Base-by-base conservation (phyloP, 2,329 filamentous ascomycete species). In the Teratosphaeria destructans region DNA sequence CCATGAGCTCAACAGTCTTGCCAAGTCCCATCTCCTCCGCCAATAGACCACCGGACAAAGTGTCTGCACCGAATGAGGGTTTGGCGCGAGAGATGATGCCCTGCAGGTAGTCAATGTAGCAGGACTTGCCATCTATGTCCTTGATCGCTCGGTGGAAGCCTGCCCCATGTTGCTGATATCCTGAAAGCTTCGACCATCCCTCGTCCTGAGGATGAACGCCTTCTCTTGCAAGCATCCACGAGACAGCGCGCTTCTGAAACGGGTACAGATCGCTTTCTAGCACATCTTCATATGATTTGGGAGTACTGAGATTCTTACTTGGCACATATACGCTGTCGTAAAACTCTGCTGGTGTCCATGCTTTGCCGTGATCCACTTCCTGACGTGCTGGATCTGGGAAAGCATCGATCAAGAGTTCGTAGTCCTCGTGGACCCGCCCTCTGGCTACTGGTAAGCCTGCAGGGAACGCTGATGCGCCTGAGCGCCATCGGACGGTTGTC, bases 21-120 rank as follows among this genome's bases (percentile, higher is more conserved):
- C 89, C 89, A 1, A 93, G 76, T 0, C 89, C 89, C 89, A 93
- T 93, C 71, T 93, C 89, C 68, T 93, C 89, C 0, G 87, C 85
- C 5, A 93, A 75, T 55, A 90, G 85, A 0, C 88, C 88, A 2
- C 85, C 85, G 39, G 68, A 72, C 1, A 79, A 60, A 16, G 67
- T 83, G 54, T 73, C 60, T n/a, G 70, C n/a, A 11, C 26, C n/a
- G 8, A 57, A 68, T 57, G 82, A 34, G 12, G 66, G 66, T 74
- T 26, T 71, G 7, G 60, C 52, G 2, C 64, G 67, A 8, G 64
- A 66, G 5, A 85, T 76, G 14, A 83, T 73, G 29, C 86, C 83
- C 57, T 86, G 83, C 0, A 89, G 73, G 58, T 84, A 78, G 67
- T 86, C 91, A 47, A 86, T 71, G 68, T 80, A 84, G 59, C 79